Conservation (phyloP, 257 asterid species). For the Euphrasia confusa region DNA sequence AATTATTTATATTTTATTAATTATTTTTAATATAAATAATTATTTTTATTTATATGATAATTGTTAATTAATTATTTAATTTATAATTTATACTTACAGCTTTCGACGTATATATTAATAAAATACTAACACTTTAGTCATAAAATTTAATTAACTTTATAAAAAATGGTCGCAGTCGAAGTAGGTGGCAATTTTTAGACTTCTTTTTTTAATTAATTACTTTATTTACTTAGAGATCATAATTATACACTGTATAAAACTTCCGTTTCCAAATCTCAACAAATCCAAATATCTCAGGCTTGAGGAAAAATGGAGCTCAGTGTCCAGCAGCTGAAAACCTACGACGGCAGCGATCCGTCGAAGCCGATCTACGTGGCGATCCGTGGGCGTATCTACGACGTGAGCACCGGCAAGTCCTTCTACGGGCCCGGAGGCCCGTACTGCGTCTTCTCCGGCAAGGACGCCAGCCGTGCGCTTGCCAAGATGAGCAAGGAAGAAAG, state of each 20-base stretch:
- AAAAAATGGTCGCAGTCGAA: too few relatives aligned
- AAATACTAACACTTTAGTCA: too few relatives aligned
- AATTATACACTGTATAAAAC: background rate
- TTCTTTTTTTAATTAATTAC: too few relatives aligned
- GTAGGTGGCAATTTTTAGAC: too few relatives aligned
- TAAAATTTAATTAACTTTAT: too few relatives aligned
- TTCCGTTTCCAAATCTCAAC: background rate
- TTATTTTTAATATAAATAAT: too few relatives aligned
- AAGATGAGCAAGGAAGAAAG: conserved; percentile 88
- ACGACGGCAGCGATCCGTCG: conserved; percentile 80
- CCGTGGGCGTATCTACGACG: conserved; percentile 72
- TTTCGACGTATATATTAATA: too few relatives aligned
- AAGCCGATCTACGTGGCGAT: conserved; percentile 90
- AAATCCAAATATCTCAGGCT: background rate
- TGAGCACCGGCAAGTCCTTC: conserved; percentile 72
- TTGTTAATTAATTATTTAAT: too few relatives aligned
- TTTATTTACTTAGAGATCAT: too few relatives aligned
- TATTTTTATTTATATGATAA: too few relatives aligned
- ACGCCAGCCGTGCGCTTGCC: conserved; percentile 93
- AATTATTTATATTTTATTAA: too few relatives aligned
- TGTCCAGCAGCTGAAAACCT: conserved; percentile 51
- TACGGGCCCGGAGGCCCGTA: conserved; percentile 90
- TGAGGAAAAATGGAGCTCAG: conserved; percentile 59
- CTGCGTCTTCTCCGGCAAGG: conserved; percentile 89
- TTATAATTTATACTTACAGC: too few relatives aligned